phyloP scores from a whole-genome alignment of 2,329 filamentous ascomycete species.

The Clonostachys byssicola region DNA sequence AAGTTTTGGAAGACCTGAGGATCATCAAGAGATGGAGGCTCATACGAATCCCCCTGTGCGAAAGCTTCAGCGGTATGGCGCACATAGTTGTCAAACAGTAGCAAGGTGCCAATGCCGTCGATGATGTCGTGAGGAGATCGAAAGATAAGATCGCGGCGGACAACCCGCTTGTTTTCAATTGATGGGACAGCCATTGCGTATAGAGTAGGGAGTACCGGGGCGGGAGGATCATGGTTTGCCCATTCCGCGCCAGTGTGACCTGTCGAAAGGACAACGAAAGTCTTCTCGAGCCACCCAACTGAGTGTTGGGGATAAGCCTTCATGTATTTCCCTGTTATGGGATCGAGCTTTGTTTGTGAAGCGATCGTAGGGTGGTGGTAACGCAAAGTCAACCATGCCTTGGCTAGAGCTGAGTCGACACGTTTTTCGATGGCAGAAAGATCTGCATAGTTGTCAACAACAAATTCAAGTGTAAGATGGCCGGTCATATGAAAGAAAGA shows the following conservation, averaged over 20 bases:
- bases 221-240: constrained; percentile 26
- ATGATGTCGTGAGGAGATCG: constrained; percentile 32
- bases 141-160: constrained; percentile 23
- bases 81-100: constrained; percentile 22
- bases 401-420: constrained; percentile 19
- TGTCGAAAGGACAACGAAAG: constrained; percentile 15
- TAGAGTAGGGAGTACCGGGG: constrained; percentile 20
- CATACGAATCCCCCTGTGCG: constrained; percentile 2
- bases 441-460: not conserved
- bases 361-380: constrained; percentile 25
- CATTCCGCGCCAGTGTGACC: constrained; percentile 20
- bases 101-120: constrained; percentile 30
- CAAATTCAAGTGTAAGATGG: constrained; percentile 18
- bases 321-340: constrained; percentile 9
- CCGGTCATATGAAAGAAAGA: constrained; percentile 36
- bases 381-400: constrained; percentile 25
- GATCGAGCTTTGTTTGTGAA: constrained; percentile 13
- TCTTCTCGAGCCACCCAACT: constrained; percentile 18
- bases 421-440: not conserved
- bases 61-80: constrained; percentile 13
- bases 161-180: not conserved
- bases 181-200: constrained; percentile 17
- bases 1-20: constrained; percentile 12
- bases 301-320: constrained; percentile 17
- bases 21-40: constrained; percentile 9